Conservation (phyloP, 1,139 yeast genomes). For the Geotrichum restrictum region DNA sequence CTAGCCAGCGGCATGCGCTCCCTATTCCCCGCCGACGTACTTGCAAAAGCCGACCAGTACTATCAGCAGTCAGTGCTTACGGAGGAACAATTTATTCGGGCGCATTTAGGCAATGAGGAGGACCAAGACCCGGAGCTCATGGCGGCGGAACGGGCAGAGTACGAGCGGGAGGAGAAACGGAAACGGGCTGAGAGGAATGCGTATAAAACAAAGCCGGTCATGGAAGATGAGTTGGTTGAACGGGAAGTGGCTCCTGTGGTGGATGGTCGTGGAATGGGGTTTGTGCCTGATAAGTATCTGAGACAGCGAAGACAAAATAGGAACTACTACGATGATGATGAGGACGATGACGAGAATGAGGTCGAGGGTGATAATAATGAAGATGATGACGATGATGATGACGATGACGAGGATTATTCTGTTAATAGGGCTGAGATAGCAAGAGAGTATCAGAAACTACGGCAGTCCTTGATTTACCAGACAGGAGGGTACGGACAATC, state of each 20-base stretch:
- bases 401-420: conserved; percentile 22
- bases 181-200: conserved; percentile 10
- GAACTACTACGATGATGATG: conserved; percentile 10
- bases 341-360: conserved; percentile 21
- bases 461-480: conserved; percentile 50
- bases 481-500: conserved; percentile 49
- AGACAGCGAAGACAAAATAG: neutral
- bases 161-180: conserved; percentile 14
- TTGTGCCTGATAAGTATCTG: conserved; percentile 19
- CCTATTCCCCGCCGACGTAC: conserved; percentile 22
- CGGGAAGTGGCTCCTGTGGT: conserved; percentile 20
- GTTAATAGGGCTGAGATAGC: conserved; percentile 39
- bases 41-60: conserved; percentile 30
- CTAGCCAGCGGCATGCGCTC: conserved; percentile 17
- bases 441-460: conserved; percentile 54
- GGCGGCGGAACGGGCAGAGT: conserved; percentile 1
- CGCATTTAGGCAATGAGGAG: conserved; percentile 24
- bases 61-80: conserved; percentile 35
- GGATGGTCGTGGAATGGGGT: conserved; percentile 19
- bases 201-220: conserved; percentile 21
- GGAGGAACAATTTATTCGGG: conserved; percentile 36
- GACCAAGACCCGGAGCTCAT: neutral
- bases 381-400: conserved; percentile 24
- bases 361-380: conserved; percentile 22
- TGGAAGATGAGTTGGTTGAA: conserved; percentile 27